phyloP scores from a whole-genome alignment of 177 flowering plant genomes.

The Vitis hybrid region DNA sequence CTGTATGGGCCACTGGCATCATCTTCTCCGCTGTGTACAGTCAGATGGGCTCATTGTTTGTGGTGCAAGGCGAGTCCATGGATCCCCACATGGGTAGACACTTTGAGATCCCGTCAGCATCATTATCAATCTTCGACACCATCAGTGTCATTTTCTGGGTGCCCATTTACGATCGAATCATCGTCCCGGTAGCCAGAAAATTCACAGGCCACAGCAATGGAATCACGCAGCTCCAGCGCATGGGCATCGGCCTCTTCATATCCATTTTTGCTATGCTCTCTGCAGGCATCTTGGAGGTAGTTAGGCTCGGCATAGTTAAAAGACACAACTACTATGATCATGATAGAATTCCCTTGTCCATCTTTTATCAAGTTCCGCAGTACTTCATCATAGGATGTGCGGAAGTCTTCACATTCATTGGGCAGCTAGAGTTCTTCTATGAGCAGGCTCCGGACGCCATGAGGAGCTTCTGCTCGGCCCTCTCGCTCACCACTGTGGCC shows the following conservation, averaged over 20 bases:
- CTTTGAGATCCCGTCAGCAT: constrained; percentile 64
- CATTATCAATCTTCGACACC: constrained; percentile 69
- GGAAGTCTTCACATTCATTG: constrained; percentile 66
- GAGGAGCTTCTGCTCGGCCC: constrained; percentile 63
- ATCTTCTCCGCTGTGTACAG: constrained; percentile 60
- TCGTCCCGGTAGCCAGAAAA: constrained; percentile 53
- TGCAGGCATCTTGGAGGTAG: constrained; percentile 55
- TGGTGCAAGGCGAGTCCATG: constrained; percentile 63
- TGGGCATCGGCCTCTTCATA: constrained; percentile 76
- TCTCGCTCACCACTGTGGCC: constrained; percentile 54
- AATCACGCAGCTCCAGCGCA: constrained; percentile 67
- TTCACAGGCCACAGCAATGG: constrained; percentile 65
- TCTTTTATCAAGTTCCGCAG: constrained; percentile 79
- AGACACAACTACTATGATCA: constrained; percentile 37
- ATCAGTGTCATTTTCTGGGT: constrained; percentile 72
- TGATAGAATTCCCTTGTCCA: constrained; percentile 39
- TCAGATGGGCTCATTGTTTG: constrained; percentile 70
- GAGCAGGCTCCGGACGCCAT: constrained; percentile 77
- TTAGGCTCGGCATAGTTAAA: constrained; percentile 42
- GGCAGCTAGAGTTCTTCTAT: constrained; percentile 73
- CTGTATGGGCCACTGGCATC: constrained; percentile 83
- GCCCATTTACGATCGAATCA: constrained; percentile 57
- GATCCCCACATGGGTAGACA: constrained; percentile 36
- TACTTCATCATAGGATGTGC: constrained; percentile 75
- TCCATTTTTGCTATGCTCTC: constrained; percentile 60